Percentiles rank a stretch among this genome's conserved stretches.
phyloP scores from a whole-genome alignment of 192 early-diverging fungal genomes.

The Irineochytrium annulatum region DNA sequence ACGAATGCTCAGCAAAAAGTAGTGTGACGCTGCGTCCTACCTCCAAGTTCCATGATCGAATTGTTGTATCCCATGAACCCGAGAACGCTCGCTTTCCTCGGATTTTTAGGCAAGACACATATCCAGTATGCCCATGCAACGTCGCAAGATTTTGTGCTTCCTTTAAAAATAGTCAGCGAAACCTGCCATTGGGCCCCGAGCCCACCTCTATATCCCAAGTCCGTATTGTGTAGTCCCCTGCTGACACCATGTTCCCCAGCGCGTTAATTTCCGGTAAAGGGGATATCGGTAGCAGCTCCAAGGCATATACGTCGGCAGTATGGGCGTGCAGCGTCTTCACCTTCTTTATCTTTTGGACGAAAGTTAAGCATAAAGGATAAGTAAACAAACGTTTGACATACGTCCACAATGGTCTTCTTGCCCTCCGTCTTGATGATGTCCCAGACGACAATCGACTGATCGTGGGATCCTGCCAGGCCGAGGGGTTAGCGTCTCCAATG shows the following conservation, averaged over 20 bases:
- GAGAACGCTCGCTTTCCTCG: constrained; percentile 44
- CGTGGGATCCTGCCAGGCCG: constrained; percentile 41
- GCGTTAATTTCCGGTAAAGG: not conserved
- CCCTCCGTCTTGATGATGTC: constrained; percentile 11
- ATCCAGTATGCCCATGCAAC: constrained; percentile 40
- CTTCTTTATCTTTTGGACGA: constrained; percentile 13
- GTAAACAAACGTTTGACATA: not conserved
- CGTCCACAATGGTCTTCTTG: constrained; percentile 15
- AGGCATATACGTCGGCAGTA: constrained; percentile 41
- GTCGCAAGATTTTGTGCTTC: not conserved
- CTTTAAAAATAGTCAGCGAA: not conserved
- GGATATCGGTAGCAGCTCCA: constrained; percentile 29
- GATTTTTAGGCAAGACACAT: constrained; percentile 42
- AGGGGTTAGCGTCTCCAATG: not conserved
- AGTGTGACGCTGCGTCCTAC: constrained; percentile 6
- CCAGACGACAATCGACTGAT: constrained; percentile 40
- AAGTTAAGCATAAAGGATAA: not conserved
- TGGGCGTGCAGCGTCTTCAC: constrained; percentile 29
- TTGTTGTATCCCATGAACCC: constrained; percentile 49
- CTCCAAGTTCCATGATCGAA: constrained; percentile 52
- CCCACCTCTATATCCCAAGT: constrained; percentile 43
- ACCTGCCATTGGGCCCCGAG: not conserved
- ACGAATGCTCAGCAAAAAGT: not conserved
- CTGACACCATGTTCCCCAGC: constrained; percentile 34
- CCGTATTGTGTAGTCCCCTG: constrained; percentile 43